Conservation (phyloP, 345 rosid species). For the Pistacia integerrima region DNA sequence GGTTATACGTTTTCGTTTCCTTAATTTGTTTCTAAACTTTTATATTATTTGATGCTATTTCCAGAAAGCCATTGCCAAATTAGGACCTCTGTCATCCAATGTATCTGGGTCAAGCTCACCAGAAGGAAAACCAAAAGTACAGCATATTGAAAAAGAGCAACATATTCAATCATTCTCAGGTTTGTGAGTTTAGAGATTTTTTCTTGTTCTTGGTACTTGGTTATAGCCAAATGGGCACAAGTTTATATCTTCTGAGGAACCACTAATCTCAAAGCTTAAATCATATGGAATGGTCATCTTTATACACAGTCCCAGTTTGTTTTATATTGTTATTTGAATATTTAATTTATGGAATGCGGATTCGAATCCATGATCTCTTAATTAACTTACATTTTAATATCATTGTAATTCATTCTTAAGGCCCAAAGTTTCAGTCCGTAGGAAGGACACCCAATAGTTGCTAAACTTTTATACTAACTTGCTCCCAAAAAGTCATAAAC, state of each 20-base stretch:
- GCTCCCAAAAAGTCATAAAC: background rate
- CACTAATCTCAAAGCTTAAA: background rate
- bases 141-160: constrained; percentile 34
- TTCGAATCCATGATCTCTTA: background rate
- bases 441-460: background rate
- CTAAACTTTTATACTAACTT: background rate
- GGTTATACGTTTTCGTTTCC: background rate
- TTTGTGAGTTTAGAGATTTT: constrained; percentile 31
- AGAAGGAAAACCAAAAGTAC: constrained; percentile 34
- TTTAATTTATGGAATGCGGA: too few species aligned
- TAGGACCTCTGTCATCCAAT: constrained; percentile 41
- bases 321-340: background rate
- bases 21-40: background rate
- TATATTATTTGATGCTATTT: constrained; percentile 11
- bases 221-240: background rate
- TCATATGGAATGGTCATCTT: background rate
- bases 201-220: background rate
- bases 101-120: constrained; percentile 47
- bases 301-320: background rate
- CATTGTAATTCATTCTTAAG: background rate
- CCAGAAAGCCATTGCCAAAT: constrained; percentile 38
- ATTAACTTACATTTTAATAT: too few species aligned
- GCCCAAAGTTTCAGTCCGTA: background rate
- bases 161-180: constrained; percentile 53
- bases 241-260: background rate